Evolutionary conservation across 176 grass and related monocot genomes (phyloP), one percentile per base, ranked within the genome.

Genomic region (Melocanna baccifera): DNA sequence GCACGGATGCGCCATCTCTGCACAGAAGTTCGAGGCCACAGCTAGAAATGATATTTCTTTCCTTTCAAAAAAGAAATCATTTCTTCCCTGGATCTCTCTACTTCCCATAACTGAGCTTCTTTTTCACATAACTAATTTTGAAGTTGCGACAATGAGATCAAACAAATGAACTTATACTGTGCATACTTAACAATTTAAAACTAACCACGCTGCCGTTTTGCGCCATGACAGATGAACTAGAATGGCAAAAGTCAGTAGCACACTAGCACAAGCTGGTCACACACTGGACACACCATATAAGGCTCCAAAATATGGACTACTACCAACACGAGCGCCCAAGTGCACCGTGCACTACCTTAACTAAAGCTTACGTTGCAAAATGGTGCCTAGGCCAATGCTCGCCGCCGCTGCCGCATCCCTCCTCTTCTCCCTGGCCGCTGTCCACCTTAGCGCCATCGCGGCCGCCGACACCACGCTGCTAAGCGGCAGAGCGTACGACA

Each of bases 361-460:
- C 7, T 50, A 19, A 20, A 28, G 22, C 29, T 8, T n/a, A 20
- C 66, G 66, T 69, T 42, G 19, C 79, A 58, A 61, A 70, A 82
- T 82, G 80, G 67, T 14, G 52, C n/a, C 5, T 14, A 75, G 2
- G 68, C 69, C 69, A 52, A 53, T 9, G 14, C 43, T 73, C 28
- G 55, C 46, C 26, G 45, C 45, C 12, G 43, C 71, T 14, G 41
- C 39, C 19, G 52, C n/a, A 16, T 66, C n/a, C 69, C 5, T 70
- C 80, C 51, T 82, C 48, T 12, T 72, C 80, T 82, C 48, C 64
- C 57, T 73, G 43, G 22, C 12, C 26, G 29, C 30, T 68, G 51
- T 45, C n/a, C 51, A 71, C 23, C 23, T 56, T 6, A 12, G n/a
- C 50, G 36, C 14, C 67, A 39, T 37, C 50, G 80, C 23, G 9